Base-by-base conservation (phyloP, 495 filamentous ascomycete genomes). In the Bathelium albidoporum region DNA sequence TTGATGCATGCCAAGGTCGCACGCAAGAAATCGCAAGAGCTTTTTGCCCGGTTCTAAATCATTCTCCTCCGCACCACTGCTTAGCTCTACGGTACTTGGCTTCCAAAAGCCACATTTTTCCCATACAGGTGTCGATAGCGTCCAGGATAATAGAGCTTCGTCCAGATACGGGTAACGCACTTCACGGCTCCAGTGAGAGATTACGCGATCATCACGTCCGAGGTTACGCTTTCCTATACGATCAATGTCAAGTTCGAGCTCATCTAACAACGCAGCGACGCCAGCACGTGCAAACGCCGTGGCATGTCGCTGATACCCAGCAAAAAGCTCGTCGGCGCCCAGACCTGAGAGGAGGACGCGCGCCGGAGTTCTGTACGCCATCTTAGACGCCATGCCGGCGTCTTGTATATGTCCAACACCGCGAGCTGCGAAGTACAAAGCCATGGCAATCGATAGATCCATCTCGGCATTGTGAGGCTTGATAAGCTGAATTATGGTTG, bases 401-500 rank as follows among this genome's bases (percentile, higher is more conserved):
- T 52, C 36, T 7, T 70, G 65, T n/a, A 80, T 73, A 4, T 73
- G 49, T 0, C 93, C 94, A 61, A 77, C 77, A 9, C 91, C 93
- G 14, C 92, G 84, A 7, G 93, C 85, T 2, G 94, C 90, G 72
- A 98, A 98, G 76, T 96, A 97, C 53, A 97, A 81, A 0, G 94
- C 94, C 60, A 83, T 85, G 1, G 88, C 88, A 68, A 99, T 97
- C n/a, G 95, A 97, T 2, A 97, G 80, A 70, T 99, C 94, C 94
- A 99, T 99, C 73, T 97, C 95, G 0, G 94, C 97, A 69, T 95
- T 91, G 73, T 97, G 94, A 0, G 94, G 94, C 68, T 87, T 81
- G 69, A 97, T 94, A 16, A 99, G 80, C 1, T 82, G 80, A 41
- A 90, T 81, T 2, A 97, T 81, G 5, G 76, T 78, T 7, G 80